Base-by-base conservation (phyloP, 805 yeast species). In the Sungouiella blattae region DNA sequence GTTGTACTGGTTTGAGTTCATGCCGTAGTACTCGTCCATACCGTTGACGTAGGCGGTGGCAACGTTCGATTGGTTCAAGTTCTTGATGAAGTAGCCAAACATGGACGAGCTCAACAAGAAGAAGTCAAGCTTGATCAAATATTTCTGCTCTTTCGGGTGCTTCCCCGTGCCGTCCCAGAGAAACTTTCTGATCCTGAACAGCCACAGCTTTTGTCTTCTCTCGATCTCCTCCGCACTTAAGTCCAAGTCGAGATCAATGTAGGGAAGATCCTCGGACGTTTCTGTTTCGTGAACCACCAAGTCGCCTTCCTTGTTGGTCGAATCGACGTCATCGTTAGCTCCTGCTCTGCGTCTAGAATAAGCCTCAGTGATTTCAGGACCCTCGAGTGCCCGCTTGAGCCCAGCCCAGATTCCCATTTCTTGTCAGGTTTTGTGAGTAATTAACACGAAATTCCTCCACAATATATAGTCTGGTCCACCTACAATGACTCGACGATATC, bases 151-250 rank as follows among this genome's bases (percentile, higher is more conserved):
- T 24, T 47, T 49, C 5, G 67, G 66, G 39, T 63, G 67, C 40
- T 59, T 61, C 17, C 57, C 69, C 1, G 54, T 46, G 3, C 64
- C 63, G 42, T 65, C 70, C 68, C 69, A 64, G 6, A 62, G 34
- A 28, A 60, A 60, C 20, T 29, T 41, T 34, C 45, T 50, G 23
- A 57, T 32, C 23, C 47, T 47, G 39, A 50, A 58, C 52, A 49
- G 41, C 24, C 28, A 31, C 1, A 57, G 49, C 9, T 34, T 48
- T 6, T 20, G 6, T 18, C 63, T 40, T 22, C 47, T 39, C 11
- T 43, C 39, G 9, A 41, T 18, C 31, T 58, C 58, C 33, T 49
- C 57, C 12, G 38, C 26, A 6, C 37, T 23, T 11, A 43, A 36
- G 11, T 32, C 18, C 25, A 43, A 23, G n/a, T 40, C 24, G 11